These are phyloP conservation scores for Naumovozyma dairenensis DNA, from an alignment of 805 yeast genomes.

Conservation along the genomic window DNA sequence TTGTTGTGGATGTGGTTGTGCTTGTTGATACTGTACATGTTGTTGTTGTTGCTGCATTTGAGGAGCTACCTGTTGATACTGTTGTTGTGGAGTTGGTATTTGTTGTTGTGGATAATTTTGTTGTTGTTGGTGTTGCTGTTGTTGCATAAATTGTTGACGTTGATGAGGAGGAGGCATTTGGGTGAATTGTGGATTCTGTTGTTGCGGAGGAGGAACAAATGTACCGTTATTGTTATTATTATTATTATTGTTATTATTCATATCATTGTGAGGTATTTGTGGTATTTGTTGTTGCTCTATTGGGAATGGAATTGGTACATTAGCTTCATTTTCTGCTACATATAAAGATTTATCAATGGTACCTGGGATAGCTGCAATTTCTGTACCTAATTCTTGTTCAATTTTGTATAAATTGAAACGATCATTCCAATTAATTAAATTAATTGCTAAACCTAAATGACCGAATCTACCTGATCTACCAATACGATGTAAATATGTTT, in stretches of 20 bases:
- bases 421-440: conserved; percentile 93
- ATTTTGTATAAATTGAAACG: conserved; percentile 87
- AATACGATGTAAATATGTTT: conserved; percentile 93
- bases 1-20: conserved; percentile 12
- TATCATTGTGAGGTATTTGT: conserved; percentile 9
- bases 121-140: conserved; percentile 27
- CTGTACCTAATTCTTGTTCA: conserved; percentile 96
- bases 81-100: conserved; percentile 6
- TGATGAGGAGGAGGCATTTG: conserved; percentile 16
- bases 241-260: conserved; percentile 17
- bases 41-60: conserved; percentile 7
- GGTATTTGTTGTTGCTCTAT: conserved; percentile 35
- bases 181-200: conserved; percentile 2
- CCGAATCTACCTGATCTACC: conserved; percentile 99
- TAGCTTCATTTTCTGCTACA: conserved; percentile 65
- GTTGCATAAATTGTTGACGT: conserved; percentile 15
- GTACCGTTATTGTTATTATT: conserved; percentile 18
- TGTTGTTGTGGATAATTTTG: conserved; percentile 14
- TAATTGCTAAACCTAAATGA: conserved; percentile 94
- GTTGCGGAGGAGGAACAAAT: conserved; percentile 3
- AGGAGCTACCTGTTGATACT: conserved; percentile 12
- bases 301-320: conserved; percentile 85
- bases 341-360: conserved; percentile 80
- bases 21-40: conserved; percentile 17
- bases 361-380: conserved; percentile 94